These are phyloP conservation scores for Stagonosporopsis tanaceti DNA, from an alignment of 2,329 filamentous ascomycete species.

Conservation along the genomic window DNA sequence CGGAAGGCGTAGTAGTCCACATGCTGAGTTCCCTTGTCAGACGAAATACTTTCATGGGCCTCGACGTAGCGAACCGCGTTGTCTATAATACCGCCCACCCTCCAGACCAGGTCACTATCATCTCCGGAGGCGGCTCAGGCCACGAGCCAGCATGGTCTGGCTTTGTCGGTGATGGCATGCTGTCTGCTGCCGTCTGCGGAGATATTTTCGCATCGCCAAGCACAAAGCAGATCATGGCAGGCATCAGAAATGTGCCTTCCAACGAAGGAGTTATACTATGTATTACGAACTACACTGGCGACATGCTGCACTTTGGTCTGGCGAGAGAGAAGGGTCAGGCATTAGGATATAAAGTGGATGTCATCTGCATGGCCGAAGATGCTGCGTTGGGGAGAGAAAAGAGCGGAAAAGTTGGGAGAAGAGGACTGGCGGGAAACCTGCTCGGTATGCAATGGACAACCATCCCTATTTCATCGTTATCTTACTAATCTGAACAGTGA, in stretches of 20 bases:
- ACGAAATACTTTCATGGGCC: constrained; percentile 53
- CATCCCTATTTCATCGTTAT: neutral
- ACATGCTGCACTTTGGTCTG: constrained; percentile 60
- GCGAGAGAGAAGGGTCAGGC: constrained; percentile 58
- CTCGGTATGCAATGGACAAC: constrained; percentile 43
- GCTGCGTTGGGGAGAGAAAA: constrained; percentile 58
- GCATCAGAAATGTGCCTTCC: constrained; percentile 55
- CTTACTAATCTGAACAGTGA: constrained; percentile 44
- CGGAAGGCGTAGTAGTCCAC: constrained; percentile 59
- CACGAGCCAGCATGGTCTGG: constrained; percentile 60
- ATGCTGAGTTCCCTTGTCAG: constrained; percentile 58
- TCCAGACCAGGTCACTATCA: constrained; percentile 54
- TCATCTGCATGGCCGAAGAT: constrained; percentile 60
- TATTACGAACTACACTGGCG: constrained; percentile 60
- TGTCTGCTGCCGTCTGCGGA: constrained; percentile 57
- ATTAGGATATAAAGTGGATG: constrained; percentile 55
- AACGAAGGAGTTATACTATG: constrained; percentile 58
- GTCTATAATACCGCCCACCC: constrained; percentile 57
- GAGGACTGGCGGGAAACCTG: constrained; percentile 61
- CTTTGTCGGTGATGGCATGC: constrained; percentile 59
- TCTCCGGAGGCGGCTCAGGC: constrained; percentile 58
- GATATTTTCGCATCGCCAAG: constrained; percentile 59
- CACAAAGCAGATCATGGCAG: constrained; percentile 60
- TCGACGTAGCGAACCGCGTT: constrained; percentile 58
- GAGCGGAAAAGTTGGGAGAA: constrained; percentile 57